Conservation (phyloP, 179 eudicot species). For the Pouteria campechiana region DNA sequence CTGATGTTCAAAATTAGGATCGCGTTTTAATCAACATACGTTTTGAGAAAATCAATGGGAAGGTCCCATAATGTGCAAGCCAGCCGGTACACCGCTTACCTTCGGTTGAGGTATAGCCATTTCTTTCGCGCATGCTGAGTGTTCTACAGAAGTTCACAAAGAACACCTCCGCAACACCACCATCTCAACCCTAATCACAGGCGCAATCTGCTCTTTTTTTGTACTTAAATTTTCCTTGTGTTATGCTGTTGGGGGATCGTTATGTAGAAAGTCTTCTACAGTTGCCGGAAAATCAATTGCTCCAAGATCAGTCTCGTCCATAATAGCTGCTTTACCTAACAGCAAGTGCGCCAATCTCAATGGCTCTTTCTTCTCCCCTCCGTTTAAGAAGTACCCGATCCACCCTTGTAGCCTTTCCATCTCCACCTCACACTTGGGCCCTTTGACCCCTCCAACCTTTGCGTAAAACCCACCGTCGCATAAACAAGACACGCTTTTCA, state of each 20-base stretch:
- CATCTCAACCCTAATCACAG: too few relatives aligned
- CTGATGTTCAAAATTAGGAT: too few relatives aligned
- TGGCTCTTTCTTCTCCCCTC: constrained; percentile 32
- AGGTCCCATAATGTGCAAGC: too few relatives aligned
- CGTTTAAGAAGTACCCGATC: constrained; percentile 46
- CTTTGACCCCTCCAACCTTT: constrained; percentile 64
- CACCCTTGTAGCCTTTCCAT: constrained; percentile 63
- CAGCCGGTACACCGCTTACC: too few relatives aligned
- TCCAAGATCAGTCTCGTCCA: constrained; percentile 17
- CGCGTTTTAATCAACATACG: too few relatives aligned
- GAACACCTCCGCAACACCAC: too few relatives aligned
- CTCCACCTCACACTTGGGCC: constrained; percentile 58
- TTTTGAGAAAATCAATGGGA: too few relatives aligned
- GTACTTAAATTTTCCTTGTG: too few relatives aligned
- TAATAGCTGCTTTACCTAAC: constrained; percentile 55
- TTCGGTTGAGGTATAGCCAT: too few relatives aligned
- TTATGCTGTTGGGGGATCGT: constrained; percentile 53
- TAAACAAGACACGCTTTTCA: constrained; percentile 9
- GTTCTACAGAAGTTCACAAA: too few relatives aligned
- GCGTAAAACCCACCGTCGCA: constrained; percentile 49
- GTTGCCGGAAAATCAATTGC: constrained; percentile 59
- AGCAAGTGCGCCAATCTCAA: constrained; percentile 69
- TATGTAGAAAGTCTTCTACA: constrained; percentile 52
- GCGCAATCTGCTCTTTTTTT: too few relatives aligned
- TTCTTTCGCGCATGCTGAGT: too few relatives aligned